Evolutionary conservation across 352 stramenopile species (phyloP), one percentile per base, ranked within the genome.

Genomic region (Phytophthora multivora): DNA sequence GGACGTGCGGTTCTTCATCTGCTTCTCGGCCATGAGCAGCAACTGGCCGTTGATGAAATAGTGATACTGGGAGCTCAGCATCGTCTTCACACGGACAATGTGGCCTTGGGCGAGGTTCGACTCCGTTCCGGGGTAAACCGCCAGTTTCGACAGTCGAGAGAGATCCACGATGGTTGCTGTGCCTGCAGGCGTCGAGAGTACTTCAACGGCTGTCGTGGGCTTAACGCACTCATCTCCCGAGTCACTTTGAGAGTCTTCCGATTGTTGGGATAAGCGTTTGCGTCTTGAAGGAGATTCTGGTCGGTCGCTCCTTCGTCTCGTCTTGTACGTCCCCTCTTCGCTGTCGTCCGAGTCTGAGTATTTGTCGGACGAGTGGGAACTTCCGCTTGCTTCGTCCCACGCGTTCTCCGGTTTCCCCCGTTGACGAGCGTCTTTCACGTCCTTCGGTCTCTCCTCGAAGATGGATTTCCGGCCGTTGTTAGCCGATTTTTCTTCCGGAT

Each of bases 91-190:
- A 31, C 77, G 77, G 5, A 77, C 13, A 25, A 89, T 65, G 50
- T 80, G 46, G 1, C 63, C 75, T 59, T 87, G 70, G 6, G 84
- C 43, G 0, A 86, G 48, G 9, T 59, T 59, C 65, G 90, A 67
- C 58, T 93, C 74, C 8, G 73, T 83, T 8, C 74, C 79, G 12
- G 71, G 74, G 45, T 71, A 96, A 36, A 78, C 82, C 33, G 74
- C 82, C 59, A 86, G 91, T 88, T 84, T 98, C 42, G 59, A 98
- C 48, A 77, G 85, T 15, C 53, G 64, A 23, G 66, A 78, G 49
- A 86, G 46, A 42, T 96, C 86, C 26, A 89, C 61, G 13, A 18
- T 60, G 9, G 57, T 18, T 43, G 31, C 38, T 26, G 58, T 56
- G 13, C 25, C n/a, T 0, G 60, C 23, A 10, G 63, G 26, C 4